Evolutionary conservation across 306 rosid species (phyloP).

Genomic region (Vigna radiata): DNA sequence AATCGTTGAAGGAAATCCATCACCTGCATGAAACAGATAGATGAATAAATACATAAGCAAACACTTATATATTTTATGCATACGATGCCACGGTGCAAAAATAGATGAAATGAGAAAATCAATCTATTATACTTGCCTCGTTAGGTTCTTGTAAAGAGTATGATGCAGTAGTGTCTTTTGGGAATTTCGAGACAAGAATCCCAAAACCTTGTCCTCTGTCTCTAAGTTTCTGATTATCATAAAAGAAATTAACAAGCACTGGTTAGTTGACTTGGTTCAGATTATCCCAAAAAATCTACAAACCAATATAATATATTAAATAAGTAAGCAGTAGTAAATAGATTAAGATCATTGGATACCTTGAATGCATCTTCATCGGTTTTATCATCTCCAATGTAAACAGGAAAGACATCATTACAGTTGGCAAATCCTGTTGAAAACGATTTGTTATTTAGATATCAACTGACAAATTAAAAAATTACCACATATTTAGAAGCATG

Average conservation of each 20-base stretch:
- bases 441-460: constrained; percentile 46
- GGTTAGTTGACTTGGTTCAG: constrained; percentile 5
- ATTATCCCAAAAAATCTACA: constrained; percentile 32
- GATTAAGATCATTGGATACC: constrained; percentile 61
- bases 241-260: neutral
- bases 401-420: constrained; percentile 79
- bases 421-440: constrained; percentile 79
- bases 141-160: constrained; percentile 89
- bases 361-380: constrained; percentile 98
- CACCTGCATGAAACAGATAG: constrained; percentile 55
- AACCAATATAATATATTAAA: neutral
- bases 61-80: constrained; percentile 7
- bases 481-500: neutral
- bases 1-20: constrained; percentile 79
- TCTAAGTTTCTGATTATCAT: constrained; percentile 62
- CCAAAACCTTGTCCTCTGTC: constrained; percentile 97
- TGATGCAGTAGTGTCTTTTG: constrained; percentile 87
- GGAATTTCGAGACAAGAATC: constrained; percentile 86
- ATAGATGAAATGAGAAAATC: neutral
- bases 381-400: constrained; percentile 94
- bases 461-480: constrained; percentile 11
- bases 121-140: constrained; percentile 68
- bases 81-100: neutral
- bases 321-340: neutral
- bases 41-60: neutral